Conservation (phyloP, 2,329 filamentous ascomycete species). For the Emergomyces pasteurianus region DNA sequence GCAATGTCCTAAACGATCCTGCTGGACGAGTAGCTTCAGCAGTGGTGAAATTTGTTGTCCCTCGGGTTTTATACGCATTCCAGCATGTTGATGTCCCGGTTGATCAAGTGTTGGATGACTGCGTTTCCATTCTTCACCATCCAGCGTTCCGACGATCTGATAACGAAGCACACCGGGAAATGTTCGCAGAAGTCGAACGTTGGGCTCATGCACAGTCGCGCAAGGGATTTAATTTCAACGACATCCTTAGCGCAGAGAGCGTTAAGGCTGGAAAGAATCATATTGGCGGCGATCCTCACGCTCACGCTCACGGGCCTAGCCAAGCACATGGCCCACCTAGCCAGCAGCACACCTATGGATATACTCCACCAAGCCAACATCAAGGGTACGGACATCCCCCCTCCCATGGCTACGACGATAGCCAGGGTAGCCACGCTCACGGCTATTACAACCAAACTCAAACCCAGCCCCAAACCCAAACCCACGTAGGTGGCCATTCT, state of each 20-base stretch:
- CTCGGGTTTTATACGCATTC: constrained; percentile 84
- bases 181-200: constrained; percentile 74
- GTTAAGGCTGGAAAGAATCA: constrained; percentile 80
- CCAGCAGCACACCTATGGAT: not conserved
- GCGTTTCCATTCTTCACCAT: constrained; percentile 79
- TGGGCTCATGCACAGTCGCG: constrained; percentile 65
- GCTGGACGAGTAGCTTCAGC: constrained; percentile 62
- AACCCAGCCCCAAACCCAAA: not conserved
- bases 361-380: not conserved
- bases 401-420: not conserved
- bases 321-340: not conserved
- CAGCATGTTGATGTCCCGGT: constrained; percentile 74
- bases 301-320: constrained; percentile 11
- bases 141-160: constrained; percentile 66
- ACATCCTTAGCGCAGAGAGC: constrained; percentile 67
- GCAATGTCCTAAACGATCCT: constrained; percentile 63
- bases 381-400: not conserved
- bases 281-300: constrained; percentile 17
- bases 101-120: constrained; percentile 71
- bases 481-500: constrained; percentile 18
- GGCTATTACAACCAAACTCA: constrained; percentile 3
- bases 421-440: constrained; percentile 7
- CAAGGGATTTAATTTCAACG: constrained; percentile 55
- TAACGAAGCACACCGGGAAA: constrained; percentile 69
- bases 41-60: constrained; percentile 76